phyloP scores from a whole-genome alignment of 768 basidiomycete genomes.

The Mrakia hoshinonis region DNA sequence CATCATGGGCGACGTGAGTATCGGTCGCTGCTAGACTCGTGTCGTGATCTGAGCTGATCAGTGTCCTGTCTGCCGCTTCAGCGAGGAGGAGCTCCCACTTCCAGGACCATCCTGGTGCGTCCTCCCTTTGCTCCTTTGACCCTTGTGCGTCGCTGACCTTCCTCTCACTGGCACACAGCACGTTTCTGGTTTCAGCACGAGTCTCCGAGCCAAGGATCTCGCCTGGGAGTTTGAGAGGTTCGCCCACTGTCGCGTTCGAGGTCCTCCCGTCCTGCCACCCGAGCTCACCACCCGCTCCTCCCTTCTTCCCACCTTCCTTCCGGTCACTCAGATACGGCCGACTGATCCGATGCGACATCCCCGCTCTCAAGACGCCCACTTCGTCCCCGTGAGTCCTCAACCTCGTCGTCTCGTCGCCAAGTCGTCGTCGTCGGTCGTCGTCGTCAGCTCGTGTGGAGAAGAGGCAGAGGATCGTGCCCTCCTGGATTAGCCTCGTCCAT shows the following conservation, averaged over 20 bases:
- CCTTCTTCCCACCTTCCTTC: background rate
- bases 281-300: background rate
- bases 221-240: conserved; percentile 17
- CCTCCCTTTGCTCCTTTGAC: background rate
- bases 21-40: too few relatives aligned
- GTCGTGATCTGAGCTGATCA: too few relatives aligned
- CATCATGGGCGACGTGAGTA: too few relatives aligned
- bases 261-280: background rate
- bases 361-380: conserved; percentile 8
- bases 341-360: conserved; percentile 26
- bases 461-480: too few relatives aligned
- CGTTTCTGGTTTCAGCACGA: background rate
- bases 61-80: too few relatives aligned
- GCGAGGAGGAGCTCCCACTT: background rate
- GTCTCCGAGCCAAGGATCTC: conserved; percentile 19
- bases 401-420: background rate
- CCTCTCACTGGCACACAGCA: too few relatives aligned
- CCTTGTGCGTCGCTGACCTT: background rate
- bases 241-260: background rate
- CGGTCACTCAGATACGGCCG: conserved; percentile 10
- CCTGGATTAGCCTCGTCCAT: too few relatives aligned
- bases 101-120: background rate
- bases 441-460: background rate
- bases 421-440: background rate
- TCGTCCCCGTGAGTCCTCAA: conserved; percentile 15